Evolutionary conservation across 2,329 filamentous ascomycete species (phyloP).

Genomic region (Colletotrichum tofieldiae): DNA sequence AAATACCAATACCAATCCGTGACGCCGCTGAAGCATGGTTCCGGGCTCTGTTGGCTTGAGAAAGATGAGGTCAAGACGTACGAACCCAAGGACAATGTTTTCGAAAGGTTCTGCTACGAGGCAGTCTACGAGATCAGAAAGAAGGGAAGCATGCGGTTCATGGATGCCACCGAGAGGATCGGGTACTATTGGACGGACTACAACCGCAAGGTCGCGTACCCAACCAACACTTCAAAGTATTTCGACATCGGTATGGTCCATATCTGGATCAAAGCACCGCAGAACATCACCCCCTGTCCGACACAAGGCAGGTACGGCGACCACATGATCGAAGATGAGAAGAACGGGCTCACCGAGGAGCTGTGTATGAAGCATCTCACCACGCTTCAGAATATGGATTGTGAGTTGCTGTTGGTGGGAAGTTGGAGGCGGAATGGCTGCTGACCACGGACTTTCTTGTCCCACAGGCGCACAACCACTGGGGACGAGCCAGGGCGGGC

Average conservation of each 20-base stretch:
- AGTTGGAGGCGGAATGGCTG: neutral
- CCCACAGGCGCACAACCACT: slow-evolving; percentile 11
- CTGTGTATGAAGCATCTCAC: slow-evolving; percentile 8
- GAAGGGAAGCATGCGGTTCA: neutral
- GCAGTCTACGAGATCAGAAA: neutral
- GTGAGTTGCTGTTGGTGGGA: slow-evolving; percentile 6
- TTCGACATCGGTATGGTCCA: slow-evolving; percentile 30
- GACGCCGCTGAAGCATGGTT: slow-evolving; percentile 13
- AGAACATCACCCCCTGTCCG: slow-evolving; percentile 2
- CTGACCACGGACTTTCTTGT: neutral
- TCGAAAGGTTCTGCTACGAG: slow-evolving; percentile 17
- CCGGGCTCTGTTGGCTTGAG: slow-evolving; percentile 25
- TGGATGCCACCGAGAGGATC: neutral
- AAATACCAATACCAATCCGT: neutral
- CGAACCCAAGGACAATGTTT: neutral
- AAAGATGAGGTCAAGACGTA: slow-evolving; percentile 18
- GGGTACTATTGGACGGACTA: slow-evolving; percentile 36
- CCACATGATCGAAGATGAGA: slow-evolving; percentile 2
- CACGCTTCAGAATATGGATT: slow-evolving; percentile 15
- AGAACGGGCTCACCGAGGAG: neutral
- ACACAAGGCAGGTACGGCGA: neutral
- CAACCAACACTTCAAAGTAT: neutral
- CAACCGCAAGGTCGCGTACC: slow-evolving; percentile 11
- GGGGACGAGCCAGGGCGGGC: slow-evolving; percentile 1
- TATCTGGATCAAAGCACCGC: slow-evolving; percentile 29